Conservation (phyloP, 2,329 filamentous ascomycete species). For the Fusarium dimerum region DNA sequence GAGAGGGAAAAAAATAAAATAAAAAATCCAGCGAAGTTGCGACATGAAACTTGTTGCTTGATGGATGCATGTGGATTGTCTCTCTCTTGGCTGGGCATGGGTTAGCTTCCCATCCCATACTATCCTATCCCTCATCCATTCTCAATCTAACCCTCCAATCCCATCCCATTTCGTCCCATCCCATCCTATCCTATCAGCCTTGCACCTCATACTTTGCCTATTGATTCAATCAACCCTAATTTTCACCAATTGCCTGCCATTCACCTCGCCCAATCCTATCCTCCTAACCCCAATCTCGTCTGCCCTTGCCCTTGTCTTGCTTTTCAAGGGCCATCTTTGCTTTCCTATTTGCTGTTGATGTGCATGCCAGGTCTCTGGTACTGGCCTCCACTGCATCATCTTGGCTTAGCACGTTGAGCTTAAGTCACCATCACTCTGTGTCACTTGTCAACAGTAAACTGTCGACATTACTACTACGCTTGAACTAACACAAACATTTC, state of each 20-base stretch:
- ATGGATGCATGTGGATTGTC: no score
- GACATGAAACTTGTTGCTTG: no score
- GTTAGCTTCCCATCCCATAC: not conserved
- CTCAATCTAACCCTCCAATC: no score
- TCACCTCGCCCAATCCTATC: conserved; percentile 3
- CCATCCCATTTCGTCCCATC: no score
- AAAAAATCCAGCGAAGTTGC: no score
- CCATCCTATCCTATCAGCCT: conserved; percentile 13
- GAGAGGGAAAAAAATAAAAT: no score
- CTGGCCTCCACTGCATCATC: no score
- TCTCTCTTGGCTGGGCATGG: not conserved
- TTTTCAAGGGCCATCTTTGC: conserved; percentile 3
- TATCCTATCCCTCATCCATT: no score
- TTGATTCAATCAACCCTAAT: conserved; percentile 1
- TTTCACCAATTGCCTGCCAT: conserved; percentile 16
- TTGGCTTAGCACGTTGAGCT: no score
- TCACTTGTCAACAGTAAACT: not conserved
- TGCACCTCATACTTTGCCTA: conserved; percentile 10
- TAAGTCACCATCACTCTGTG: not conserved
- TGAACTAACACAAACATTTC: no score
- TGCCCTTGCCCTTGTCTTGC: conserved; percentile 4
- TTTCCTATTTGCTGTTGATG: conserved; percentile 1
- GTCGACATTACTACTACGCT: not conserved
- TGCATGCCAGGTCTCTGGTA: no score
- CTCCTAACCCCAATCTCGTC: conserved; percentile 3